Conservation (phyloP, 305 asterid genomes). For the Rubia balearica region DNA sequence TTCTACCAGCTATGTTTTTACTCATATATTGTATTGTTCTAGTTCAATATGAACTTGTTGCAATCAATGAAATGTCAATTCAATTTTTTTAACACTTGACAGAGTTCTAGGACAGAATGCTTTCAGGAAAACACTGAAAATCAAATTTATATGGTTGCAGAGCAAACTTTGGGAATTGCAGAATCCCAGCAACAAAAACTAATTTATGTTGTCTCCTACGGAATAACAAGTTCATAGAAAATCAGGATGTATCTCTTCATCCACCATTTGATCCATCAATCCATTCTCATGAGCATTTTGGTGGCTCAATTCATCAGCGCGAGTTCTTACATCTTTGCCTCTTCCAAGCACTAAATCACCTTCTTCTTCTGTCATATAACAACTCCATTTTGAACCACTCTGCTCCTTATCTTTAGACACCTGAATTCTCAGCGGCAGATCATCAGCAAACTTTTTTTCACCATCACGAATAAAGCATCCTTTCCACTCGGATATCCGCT, state of each 20-base stretch:
- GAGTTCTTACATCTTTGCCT: conserved; percentile 16
- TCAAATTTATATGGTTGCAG: neutral
- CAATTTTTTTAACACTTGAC: neutral
- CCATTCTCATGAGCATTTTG: conserved; percentile 24
- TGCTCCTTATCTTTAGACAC: conserved; percentile 23
- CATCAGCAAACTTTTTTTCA: conserved; percentile 12
- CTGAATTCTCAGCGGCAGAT: conserved; percentile 11
- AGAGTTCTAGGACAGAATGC: neutral
- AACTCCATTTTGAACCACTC: conserved; percentile 59
- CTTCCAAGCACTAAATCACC: conserved; percentile 20
- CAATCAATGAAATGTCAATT: neutral
- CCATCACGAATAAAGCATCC: conserved; percentile 12
- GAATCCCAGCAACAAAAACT: neutral
- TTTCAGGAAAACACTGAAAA: neutral
- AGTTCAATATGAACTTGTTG: neutral
- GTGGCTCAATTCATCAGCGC: conserved; percentile 13
- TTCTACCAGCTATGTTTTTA: neutral
- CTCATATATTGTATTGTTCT: neutral
- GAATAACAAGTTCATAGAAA: conserved; percentile 27
- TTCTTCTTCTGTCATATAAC: conserved; percentile 32
- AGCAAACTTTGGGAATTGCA: neutral
- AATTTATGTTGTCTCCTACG: neutral
- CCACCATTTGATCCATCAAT: conserved; percentile 40
- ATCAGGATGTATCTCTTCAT: conserved; percentile 77
- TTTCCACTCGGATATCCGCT: conserved; percentile 19